phyloP scores from a whole-genome alignment of 2,329 filamentous ascomycete species.

The Apiospora koreana region DNA sequence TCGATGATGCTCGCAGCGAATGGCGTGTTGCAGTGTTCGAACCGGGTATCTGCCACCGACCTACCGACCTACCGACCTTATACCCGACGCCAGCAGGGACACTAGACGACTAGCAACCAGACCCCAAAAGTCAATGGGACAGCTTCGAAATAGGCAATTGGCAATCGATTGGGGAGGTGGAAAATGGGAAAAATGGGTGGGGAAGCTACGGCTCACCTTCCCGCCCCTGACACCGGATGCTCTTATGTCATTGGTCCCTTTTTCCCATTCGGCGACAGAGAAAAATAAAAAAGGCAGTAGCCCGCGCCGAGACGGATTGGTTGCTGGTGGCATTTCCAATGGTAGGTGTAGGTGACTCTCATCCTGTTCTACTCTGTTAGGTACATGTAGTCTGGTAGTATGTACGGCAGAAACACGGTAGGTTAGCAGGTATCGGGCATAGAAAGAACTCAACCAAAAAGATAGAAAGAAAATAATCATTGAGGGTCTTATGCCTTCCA shows the following conservation, averaged over 20 bases:
- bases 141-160: neutral
- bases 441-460: neutral
- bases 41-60: neutral
- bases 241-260: neutral
- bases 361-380: too few species aligned
- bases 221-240: neutral
- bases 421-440: too few species aligned
- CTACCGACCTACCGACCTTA: too few species aligned
- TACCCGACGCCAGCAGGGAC: neutral
- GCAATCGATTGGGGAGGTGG: neutral
- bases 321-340: too few species aligned
- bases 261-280: neutral
- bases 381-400: too few species aligned
- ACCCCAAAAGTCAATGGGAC: neutral
- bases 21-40: constrained; percentile 2
- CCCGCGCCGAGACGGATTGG: neutral
- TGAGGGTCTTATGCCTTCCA: neutral
- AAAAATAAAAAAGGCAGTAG: neutral
- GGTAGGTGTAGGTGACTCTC: neutral
- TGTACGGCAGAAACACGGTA: too few species aligned
- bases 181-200: neutral
- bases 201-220: neutral
- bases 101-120: neutral
- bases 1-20: neutral
- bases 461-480: neutral